Evolutionary conservation across 2,329 filamentous ascomycete species (phyloP), one percentile per base, ranked within the genome.

Genomic region (Aspergillus caelatus): DNA sequence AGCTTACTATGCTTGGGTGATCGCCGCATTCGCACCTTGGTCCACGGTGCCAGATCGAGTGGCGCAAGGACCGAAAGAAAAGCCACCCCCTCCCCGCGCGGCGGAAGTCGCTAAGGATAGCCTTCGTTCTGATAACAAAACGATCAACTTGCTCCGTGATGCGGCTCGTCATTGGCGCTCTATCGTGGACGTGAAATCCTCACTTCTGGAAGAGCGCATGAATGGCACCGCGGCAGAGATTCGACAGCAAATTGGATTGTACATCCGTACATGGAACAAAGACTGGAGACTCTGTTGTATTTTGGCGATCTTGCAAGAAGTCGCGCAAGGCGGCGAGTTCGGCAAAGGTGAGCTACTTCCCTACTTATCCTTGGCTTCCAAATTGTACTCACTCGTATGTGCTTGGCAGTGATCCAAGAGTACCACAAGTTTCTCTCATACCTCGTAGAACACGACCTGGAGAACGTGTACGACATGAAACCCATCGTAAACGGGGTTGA

Each of bases 11-110:
- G 86, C 90, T 8, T 97, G 94, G 93, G 81, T 91, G 21, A 83
- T 96, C 23, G 87, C 89, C 2, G 89, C 92, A 6, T 77, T 96
- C 28, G 84, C 87, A 16, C 94, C 94, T 0, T 97, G 92, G 89
- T 80, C 82, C 74, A 87, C 80, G 73, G 81, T 80, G 62, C 79
- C 66, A 72, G 65, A 73, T 64, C 75, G 78, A 54, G 64, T 77
- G 59, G 71, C 73, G 5, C 69, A 78, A 32, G 78, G 76, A 10
- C 73, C 75, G 14, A 81, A 81, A 45, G 78, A 80, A 54, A 90
- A 87, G 72, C 74, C 79, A 23, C 80, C 85, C 4, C 83, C 85
- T 23, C 87, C 89, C 0, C 82, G 88, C 21, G 85, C 89, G 4
- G 85, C 85, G 3, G 80, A 87, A 34, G 89, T 91, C 6, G 89